Percentiles rank a stretch among this genome's conserved stretches.
Conservation (phyloP, 768 basidiomycete species). For the Guyanaporus albipodus region DNA sequence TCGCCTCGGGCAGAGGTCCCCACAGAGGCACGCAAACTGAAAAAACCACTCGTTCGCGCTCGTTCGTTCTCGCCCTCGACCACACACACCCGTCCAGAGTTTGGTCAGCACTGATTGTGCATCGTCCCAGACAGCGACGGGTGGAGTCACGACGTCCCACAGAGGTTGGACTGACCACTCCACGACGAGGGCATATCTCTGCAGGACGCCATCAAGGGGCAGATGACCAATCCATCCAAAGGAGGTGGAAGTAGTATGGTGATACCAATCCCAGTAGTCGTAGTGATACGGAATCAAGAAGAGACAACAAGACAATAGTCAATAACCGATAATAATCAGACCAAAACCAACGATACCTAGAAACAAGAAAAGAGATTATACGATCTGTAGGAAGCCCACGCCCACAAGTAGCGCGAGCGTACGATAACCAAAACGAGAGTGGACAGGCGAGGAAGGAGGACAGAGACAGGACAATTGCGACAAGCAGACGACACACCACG, state of each 20-base stretch:
- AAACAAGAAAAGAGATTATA: conserved; percentile 12
- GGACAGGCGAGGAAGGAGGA: not conserved
- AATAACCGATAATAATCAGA: conserved; percentile 6
- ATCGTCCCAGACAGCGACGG: conserved; percentile 18
- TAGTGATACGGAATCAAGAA: not conserved
- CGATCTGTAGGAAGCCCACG: conserved; percentile 2
- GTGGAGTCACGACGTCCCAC: not conserved
- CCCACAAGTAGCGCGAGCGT: too few relatives aligned
- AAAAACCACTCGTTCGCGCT: conserved; percentile 49
- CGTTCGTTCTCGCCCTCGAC: conserved; percentile 27
- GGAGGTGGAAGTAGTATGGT: not conserved
- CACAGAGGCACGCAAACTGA: conserved; percentile 53
- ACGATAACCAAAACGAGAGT: too few relatives aligned
- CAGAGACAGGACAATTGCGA: not conserved
- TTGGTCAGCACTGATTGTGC: conserved; percentile 12
- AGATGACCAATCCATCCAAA: not conserved
- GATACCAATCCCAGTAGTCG: not conserved
- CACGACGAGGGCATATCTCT: conserved; percentile 4
- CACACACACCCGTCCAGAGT: not conserved
- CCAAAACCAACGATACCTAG: not conserved
- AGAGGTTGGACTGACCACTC: conserved; percentile 9
- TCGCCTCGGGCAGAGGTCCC: conserved; percentile 76
- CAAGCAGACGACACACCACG: not conserved
- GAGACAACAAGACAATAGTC: not conserved
- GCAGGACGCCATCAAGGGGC: conserved; percentile 7